Percentiles rank a stretch among this genome's conserved stretches.
These are phyloP conservation scores for Leccinum proliferum DNA, from an alignment of 1,284 basidiomycete species.

Conservation along the genomic window DNA sequence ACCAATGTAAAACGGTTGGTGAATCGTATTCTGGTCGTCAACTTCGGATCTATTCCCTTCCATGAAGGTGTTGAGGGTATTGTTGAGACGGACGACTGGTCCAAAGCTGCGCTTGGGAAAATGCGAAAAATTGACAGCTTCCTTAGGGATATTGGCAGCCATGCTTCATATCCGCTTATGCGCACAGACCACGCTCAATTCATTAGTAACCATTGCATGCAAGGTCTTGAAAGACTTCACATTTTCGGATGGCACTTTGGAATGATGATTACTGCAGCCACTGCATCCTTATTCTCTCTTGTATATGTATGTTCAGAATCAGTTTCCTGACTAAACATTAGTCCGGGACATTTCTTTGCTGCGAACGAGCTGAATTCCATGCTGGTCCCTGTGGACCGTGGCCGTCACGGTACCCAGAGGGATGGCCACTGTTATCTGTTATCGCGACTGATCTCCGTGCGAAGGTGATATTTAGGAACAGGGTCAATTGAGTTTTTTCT, in stretches of 20 bases:
- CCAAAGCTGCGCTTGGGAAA: constrained; percentile 31
- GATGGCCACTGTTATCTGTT: not conserved
- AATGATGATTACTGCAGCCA: constrained; percentile 20
- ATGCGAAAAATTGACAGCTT: constrained; percentile 46
- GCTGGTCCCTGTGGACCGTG: constrained; percentile 20
- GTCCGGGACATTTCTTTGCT: constrained; percentile 14
- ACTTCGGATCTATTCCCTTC: constrained; percentile 31
- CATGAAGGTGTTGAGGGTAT: constrained; percentile 38
- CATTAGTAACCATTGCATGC: constrained; percentile 29
- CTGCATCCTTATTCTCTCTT: constrained; percentile 4
- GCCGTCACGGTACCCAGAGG: constrained; percentile 8
- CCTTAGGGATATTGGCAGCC: constrained; percentile 31
- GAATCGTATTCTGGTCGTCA: constrained; percentile 29
- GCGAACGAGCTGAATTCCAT: constrained; percentile 25
- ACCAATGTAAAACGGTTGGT: constrained; percentile 25
- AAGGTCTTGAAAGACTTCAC: constrained; percentile 31
- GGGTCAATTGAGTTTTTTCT: not conserved
- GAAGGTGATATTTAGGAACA: constrained; percentile 16
- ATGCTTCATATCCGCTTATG: not conserved
- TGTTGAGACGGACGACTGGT: constrained; percentile 37
- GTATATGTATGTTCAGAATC: not conserved
- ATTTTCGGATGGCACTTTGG: constrained; percentile 39
- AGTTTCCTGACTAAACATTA: not conserved
- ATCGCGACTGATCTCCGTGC: not conserved
- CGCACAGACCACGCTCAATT: not conserved